Evolutionary conservation across 805 yeast genomes (phyloP), one percentile per base, ranked within the genome.

Genomic region (Yarrowia osloensis): DNA sequence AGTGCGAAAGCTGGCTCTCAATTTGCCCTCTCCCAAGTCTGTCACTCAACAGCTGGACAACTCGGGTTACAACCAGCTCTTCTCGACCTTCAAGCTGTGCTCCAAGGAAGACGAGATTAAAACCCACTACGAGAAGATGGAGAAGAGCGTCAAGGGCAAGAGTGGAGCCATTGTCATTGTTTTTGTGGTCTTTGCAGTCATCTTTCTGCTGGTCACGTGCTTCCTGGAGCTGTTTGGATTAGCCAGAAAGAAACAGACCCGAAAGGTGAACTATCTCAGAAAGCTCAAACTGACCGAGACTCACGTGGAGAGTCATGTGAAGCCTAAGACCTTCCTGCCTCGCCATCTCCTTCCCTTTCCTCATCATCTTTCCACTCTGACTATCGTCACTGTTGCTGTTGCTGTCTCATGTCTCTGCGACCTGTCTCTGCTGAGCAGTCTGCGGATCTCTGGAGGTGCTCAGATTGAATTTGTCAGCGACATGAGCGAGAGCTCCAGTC

Each of bases 371-470:
- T 24, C 35, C 8, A 39, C 62, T n/a, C 62, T 54, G n/a, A 37
- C 62, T 9, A 37, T 54, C 24, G 33, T 54, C 47, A 54, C 46
- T 37, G 44, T 54, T n/a, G 62, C 62, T n/a, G 46, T 54, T 19
- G 44, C 62, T 6, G 31, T 54, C 2, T 54, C 62, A 2, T 54
- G 62, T 17, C 8, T 54, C 8, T 54, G 62, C 6, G 62, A 54
- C 7, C 11, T 54, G 17, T 37, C 39, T 39, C 31, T 54, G 0
- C 9, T 54, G 24, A 54, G 35, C 35, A 26, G 46, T 54, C 24
- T 54, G 24, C 24, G 62, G n/a, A 35, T 54, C 24, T 2, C 22
- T 13, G 62, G 62, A 26, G 62, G 62, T 12, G 62, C 62, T 8
- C 46, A 54, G 19, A 39, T 54, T 6, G 62, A 54, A 17, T 54